Evolutionary conservation across 768 basidiomycete species (phyloP).

Genomic region (Lactarius psammicola): DNA sequence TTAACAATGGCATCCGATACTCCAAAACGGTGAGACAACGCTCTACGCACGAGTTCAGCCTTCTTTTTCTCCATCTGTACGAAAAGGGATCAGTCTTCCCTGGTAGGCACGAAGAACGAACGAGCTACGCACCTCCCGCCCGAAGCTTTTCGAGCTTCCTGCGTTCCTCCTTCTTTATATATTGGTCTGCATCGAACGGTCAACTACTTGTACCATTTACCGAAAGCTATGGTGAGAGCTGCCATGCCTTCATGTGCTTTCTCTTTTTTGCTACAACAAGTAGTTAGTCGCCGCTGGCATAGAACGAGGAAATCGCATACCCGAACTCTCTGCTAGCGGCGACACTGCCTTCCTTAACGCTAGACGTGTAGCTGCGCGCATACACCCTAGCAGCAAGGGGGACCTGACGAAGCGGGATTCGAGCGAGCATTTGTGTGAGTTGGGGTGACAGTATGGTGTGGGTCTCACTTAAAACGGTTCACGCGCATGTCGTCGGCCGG

Average conservation of each 20-base stretch:
- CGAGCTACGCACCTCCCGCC: constrained; percentile 45
- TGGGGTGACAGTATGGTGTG: constrained; percentile 25
- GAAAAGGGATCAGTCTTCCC: background rate
- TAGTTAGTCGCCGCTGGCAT: constrained; percentile 1
- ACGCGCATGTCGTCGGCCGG: background rate
- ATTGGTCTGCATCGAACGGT: constrained; percentile 51
- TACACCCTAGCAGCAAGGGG: constrained; percentile 38
- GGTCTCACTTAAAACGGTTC: background rate
- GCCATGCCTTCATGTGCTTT: constrained; percentile 65
- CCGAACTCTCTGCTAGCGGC: constrained; percentile 63
- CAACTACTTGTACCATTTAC: constrained; percentile 20
- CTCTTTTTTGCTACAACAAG: constrained; percentile 60
- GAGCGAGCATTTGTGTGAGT: constrained; percentile 42
- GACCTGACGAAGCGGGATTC: constrained; percentile 43
- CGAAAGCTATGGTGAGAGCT: constrained; percentile 21
- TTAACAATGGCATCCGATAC: background rate
- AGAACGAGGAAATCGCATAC: constrained; percentile 40
- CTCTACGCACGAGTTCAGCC: constrained; percentile 34
- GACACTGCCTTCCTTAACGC: constrained; percentile 52
- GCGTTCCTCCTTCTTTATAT: constrained; percentile 55
- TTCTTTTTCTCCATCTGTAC: constrained; percentile 36
- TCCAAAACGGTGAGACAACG: background rate
- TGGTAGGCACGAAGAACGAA: background rate
- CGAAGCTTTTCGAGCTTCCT: constrained; percentile 59
- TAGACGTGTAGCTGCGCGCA: constrained; percentile 39